Evolutionary conservation across 108 stramenopile genomes (phyloP), one percentile per base, ranked within the genome.

Genomic region (Cyclotella atomus): DNA sequence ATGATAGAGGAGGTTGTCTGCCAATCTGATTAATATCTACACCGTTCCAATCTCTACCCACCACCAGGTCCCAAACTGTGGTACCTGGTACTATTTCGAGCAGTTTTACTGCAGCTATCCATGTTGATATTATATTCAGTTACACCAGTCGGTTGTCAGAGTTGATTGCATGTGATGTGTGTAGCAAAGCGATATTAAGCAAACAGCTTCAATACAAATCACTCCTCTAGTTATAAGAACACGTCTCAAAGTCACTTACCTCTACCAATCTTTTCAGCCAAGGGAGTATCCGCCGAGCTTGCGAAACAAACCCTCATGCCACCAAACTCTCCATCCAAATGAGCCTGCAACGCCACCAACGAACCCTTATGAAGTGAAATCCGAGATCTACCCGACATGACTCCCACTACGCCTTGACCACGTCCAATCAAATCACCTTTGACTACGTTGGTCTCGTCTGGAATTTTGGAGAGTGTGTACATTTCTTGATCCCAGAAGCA

Each of bases 401-500:
- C 92, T 19, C 88, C 89, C 10, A 86, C 70, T 0, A 95, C 92
- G 21, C 95, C 95, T 70, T 93, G 82, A 7, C 92, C 91, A 23
- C 86, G 63, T 0, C 86, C 91, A n/a, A n/a, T n/a, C 67, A 96
- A 82, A 49, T 87, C 85, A 5, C 93, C 93, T 61, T 34, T 78
- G 25, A 89, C 87, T 9, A 83, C 76, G 24, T 84, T 69, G 32
- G 76, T 62, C 8, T 54, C 57, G n/a, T 54, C 44, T 0, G 93
- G 93, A 12, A 94, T 68, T 6, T 71, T 65, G 0, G 80, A 54
- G 61, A 96, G 80, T 53, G 84, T 83, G 70, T 87, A 96, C 96
- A 96, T 96, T 81, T 96, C 96, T 71, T 93, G 87, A 75, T 89
- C 87, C 96, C 96, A 96, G 50, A 96, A 83, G 67, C 96, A 96